A percentile compares a stretch with the other conserved stretches of the same genome.
phyloP scores from a whole-genome alignment of 129 eudicot genomes.

The Flaveria brownii region DNA sequence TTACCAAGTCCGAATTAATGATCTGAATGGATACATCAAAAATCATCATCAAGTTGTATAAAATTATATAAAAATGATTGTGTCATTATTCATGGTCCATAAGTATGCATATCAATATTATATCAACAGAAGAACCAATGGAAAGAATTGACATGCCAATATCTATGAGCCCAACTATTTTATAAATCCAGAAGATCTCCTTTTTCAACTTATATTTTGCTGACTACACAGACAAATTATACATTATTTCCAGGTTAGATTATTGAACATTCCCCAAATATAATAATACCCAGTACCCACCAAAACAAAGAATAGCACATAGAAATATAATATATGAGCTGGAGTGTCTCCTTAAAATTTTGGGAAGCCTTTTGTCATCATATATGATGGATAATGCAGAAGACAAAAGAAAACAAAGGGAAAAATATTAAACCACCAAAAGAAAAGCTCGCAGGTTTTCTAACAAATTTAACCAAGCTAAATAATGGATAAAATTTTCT shows the following conservation, averaged over 20 bases:
- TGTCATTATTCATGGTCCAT: neutral
- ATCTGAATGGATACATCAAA: neutral
- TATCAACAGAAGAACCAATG: neutral
- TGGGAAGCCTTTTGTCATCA: constrained; percentile 16
- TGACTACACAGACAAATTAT: constrained; percentile 30
- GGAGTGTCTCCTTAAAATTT: neutral
- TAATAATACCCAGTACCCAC: constrained; percentile 19
- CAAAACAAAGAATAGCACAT: constrained; percentile 22
- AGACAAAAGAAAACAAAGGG: constrained; percentile 18
- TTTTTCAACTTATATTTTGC: constrained; percentile 19
- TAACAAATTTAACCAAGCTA: neutral
- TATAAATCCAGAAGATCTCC: constrained; percentile 5
- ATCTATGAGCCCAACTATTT: constrained; percentile 20
- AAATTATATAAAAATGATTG: neutral
- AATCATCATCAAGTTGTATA: neutral
- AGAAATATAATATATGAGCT: constrained; percentile 16
- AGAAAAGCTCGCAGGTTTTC: neutral
- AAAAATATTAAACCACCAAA: neutral
- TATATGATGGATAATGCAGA: constrained; percentile 14
- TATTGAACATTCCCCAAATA: constrained; percentile 2
- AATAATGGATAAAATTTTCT: neutral
- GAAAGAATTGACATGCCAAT: constrained; percentile 21
- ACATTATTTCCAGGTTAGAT: constrained; percentile 13
- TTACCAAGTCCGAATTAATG: neutral
- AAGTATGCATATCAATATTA: neutral